Evolutionary conservation across 495 filamentous ascomycete species (phyloP).

Genomic region (Beverwykella pulmonaria): DNA sequence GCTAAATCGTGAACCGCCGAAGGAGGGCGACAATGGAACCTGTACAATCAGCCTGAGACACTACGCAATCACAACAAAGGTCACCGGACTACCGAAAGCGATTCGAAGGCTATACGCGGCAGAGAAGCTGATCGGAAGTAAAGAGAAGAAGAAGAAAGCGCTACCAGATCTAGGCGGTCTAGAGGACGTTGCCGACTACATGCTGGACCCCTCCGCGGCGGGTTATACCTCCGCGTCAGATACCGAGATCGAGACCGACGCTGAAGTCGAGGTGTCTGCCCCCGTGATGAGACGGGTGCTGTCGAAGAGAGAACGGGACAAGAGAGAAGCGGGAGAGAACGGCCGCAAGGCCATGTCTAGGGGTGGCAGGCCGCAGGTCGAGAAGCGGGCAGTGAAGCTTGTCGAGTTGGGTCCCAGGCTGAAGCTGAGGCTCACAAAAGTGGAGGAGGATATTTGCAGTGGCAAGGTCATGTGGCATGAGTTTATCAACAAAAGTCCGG

Average conservation of each 20-base stretch:
- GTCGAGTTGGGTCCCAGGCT: conserved; percentile 90
- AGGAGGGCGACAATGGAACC: conserved; percentile 44
- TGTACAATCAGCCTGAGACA: conserved; percentile 92
- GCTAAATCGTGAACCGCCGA: conserved; percentile 72
- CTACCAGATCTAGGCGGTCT: conserved; percentile 89
- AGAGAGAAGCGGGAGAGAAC: conserved; percentile 36
- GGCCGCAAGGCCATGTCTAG: conserved; percentile 39
- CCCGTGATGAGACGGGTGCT: conserved; percentile 69
- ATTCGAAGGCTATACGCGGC: conserved; percentile 86
- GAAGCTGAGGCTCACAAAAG: conserved; percentile 87
- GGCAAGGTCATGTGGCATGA: conserved; percentile 98
- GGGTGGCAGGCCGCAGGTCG: conserved; percentile 52
- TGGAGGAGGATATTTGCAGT: conserved; percentile 89
- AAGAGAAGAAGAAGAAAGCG: conserved; percentile 64
- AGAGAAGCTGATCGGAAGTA: conserved; percentile 65
- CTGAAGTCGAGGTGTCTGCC: conserved; percentile 88
- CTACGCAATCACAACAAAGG: conserved; percentile 89
- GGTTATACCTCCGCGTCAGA: conserved; percentile 93
- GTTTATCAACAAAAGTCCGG: conserved; percentile 77
- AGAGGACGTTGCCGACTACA: conserved; percentile 92
- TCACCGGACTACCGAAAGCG: conserved; percentile 77
- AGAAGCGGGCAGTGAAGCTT: conserved; percentile 87
- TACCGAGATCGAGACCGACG: conserved; percentile 90
- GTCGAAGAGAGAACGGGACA: conserved; percentile 59
- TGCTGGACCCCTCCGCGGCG: conserved; percentile 76